phyloP scores from a whole-genome alignment of 345 rosid species.

The Populus alba region DNA sequence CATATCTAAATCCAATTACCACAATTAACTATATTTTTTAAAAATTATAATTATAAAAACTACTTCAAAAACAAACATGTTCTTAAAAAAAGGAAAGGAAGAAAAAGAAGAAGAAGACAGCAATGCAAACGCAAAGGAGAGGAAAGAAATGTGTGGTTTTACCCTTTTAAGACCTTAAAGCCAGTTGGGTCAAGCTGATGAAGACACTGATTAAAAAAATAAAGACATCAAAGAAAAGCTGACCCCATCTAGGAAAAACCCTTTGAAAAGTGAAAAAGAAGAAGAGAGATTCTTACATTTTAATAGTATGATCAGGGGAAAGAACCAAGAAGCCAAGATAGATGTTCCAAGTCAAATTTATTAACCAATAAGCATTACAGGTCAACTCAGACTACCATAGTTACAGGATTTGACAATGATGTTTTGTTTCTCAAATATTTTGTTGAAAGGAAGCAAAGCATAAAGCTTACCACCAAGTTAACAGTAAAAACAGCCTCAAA shows the following conservation, averaged over 20 bases:
- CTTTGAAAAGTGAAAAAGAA: conserved; percentile 19
- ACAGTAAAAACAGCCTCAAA: background rate
- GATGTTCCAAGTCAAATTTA: background rate
- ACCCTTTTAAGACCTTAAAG: conserved; percentile 1
- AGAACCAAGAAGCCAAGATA: conserved; percentile 18
- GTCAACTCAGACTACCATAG: background rate
- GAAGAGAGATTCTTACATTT: conserved; percentile 25
- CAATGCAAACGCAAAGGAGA: background rate
- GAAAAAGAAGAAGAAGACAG: background rate
- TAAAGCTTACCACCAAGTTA: conserved; percentile 4
- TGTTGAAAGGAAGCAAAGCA: background rate
- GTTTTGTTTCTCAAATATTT: background rate
- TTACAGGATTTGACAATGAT: background rate
- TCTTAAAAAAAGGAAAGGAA: too few species aligned
- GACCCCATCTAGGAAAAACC: conserved; percentile 15
- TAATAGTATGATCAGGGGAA: conserved; percentile 8
- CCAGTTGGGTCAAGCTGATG: background rate
- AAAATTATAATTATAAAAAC: too few species aligned
- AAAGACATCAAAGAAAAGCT: background rate
- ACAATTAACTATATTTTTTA: too few species aligned
- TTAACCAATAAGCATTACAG: background rate
- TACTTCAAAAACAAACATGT: too few species aligned
- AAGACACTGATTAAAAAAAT: conserved; percentile 18
- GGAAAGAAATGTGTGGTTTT: background rate
- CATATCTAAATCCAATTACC: too few species aligned